Conservation (phyloP, 768 basidiomycete genomes). For the Suillus hirtellus region DNA sequence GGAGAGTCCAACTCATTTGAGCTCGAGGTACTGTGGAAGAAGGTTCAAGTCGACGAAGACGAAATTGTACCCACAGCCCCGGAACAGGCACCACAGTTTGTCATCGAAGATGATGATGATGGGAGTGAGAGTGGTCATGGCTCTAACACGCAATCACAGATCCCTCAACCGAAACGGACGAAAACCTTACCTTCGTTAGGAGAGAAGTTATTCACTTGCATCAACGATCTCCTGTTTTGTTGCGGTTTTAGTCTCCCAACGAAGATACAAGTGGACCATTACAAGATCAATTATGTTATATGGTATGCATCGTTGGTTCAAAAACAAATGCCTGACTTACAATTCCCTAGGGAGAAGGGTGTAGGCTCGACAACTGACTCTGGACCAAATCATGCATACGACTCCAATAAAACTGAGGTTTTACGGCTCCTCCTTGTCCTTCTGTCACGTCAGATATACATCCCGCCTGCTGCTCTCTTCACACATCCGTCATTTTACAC, state of each 20-base stretch:
- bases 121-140: conserved; percentile 41
- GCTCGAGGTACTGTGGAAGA: conserved; percentile 81
- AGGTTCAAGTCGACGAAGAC: conserved; percentile 49
- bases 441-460: conserved; percentile 89
- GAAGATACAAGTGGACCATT: conserved; percentile 72
- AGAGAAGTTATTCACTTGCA: conserved; percentile 74
- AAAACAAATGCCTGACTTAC: conserved; percentile 10
- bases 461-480: conserved; percentile 67
- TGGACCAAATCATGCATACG: conserved; percentile 60
- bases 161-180: conserved; percentile 34
- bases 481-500: conserved; percentile 76
- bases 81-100: conserved; percentile 63
- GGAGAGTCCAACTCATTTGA: conserved; percentile 75
- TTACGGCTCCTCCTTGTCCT: conserved; percentile 85
- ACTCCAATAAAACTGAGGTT: conserved; percentile 86
- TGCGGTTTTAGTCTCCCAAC: conserved; percentile 91
- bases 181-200: conserved; percentile 72
- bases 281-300: conserved; percentile 85
- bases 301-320: conserved; percentile 54
- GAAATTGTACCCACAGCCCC: conserved; percentile 23
- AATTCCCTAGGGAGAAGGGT: conserved; percentile 79
- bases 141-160: conserved; percentile 19
- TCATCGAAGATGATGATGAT: conserved; percentile 87
- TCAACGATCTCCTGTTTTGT: conserved; percentile 88
- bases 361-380: conserved; percentile 84